Conservation (phyloP, 1,284 basidiomycete species). For the Irpex sp. region DNA sequence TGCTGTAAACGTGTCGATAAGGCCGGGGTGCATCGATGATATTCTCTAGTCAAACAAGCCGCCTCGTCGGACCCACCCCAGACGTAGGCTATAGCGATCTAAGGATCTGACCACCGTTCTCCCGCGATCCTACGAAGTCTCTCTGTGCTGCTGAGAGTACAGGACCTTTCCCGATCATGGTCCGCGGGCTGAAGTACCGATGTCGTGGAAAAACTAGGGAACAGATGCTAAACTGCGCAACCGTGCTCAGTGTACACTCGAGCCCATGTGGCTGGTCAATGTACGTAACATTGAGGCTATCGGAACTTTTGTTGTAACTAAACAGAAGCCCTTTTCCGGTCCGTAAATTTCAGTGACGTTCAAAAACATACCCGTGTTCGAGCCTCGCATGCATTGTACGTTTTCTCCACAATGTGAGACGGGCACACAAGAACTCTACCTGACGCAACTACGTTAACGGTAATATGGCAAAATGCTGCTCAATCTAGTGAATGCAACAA, state of each 20-base stretch:
- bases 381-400: background rate
- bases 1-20: background rate
- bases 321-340: background rate
- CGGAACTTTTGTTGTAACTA: background rate
- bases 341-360: background rate
- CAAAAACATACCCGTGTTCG: background rate
- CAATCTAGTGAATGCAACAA: background rate
- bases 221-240: background rate
- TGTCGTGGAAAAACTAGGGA: background rate
- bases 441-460: background rate
- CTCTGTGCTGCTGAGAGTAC: background rate
- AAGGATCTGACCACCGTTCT: background rate
- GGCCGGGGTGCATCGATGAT: background rate
- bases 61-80: background rate
- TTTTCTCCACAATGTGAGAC: background rate
- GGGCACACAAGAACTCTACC: background rate
- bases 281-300: conserved; percentile 8
- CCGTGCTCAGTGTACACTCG: background rate
- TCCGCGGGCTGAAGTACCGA: background rate
- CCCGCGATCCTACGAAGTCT: conserved; percentile 1
- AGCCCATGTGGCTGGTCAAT: background rate
- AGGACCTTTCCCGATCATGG: background rate
- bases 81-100: background rate
- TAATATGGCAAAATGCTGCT: background rate
- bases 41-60: background rate